A percentile compares a stretch with the other conserved stretches of the same genome.
phyloP scores from a whole-genome alignment of 768 basidiomycete species.

The Podaxis rugospora region DNA sequence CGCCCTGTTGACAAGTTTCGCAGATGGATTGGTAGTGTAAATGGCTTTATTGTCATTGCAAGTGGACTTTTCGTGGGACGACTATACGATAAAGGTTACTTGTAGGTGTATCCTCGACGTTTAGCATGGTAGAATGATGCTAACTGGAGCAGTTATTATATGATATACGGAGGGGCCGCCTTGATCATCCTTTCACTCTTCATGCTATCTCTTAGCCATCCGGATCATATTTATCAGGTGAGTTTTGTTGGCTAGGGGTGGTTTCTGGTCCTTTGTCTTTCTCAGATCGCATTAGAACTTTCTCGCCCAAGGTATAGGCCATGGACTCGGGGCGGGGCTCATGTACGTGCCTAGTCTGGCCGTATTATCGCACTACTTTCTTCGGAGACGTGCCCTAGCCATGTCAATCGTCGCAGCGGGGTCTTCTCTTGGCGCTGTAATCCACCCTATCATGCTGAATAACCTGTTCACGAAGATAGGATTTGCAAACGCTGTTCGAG shows the following conservation, averaged over 20 bases:
- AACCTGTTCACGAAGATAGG: constrained; percentile 27
- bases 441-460: constrained; percentile 52
- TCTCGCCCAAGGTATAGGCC: constrained; percentile 43
- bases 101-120: constrained; percentile 15
- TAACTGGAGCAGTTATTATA: constrained; percentile 18
- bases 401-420: constrained; percentile 32
- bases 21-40: constrained; percentile 26
- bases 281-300: constrained; percentile 26
- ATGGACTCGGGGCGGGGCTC: constrained; percentile 40
- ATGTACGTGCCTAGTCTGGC: constrained; percentile 40
- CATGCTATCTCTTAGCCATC: constrained; percentile 26
- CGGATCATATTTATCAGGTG: constrained; percentile 27
- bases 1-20: not conserved
- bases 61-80: constrained; percentile 22
- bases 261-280: not conserved
- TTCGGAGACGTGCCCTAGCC: constrained; percentile 34
- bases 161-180: constrained; percentile 24
- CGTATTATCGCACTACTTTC: constrained; percentile 43
- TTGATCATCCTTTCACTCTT: constrained; percentile 27
- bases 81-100: constrained; percentile 25
- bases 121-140: not conserved
- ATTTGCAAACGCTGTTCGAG: constrained; percentile 15
- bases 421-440: constrained; percentile 25
- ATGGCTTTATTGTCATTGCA: constrained; percentile 20
- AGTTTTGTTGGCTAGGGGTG: not conserved